phyloP scores from a whole-genome alignment of 768 basidiomycete species.

The Leccinum olivaceopallidum region DNA sequence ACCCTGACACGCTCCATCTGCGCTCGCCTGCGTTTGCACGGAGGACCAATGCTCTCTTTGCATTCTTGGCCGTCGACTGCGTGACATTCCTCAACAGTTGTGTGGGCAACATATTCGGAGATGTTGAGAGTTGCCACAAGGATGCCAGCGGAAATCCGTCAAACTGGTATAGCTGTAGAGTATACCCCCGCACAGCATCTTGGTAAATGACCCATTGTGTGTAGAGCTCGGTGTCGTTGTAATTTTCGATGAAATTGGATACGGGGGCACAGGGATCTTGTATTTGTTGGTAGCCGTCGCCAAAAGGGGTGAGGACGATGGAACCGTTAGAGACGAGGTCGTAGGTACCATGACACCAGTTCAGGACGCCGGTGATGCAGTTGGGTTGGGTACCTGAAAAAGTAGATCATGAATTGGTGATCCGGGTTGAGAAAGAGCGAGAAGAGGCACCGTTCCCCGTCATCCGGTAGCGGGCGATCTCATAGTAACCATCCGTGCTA shows the following conservation, averaged over 20 bases:
- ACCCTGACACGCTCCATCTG: slow-evolving; percentile 15
- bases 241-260: slow-evolving; percentile 84
- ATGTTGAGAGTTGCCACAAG: slow-evolving; percentile 59
- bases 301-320: slow-evolving; percentile 68
- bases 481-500: slow-evolving; percentile 75
- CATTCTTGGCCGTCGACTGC: slow-evolving; percentile 10
- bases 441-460: slow-evolving; percentile 66
- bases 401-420: not conserved
- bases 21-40: slow-evolving; percentile 28
- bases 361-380: slow-evolving; percentile 87
- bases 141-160: slow-evolving; percentile 80
- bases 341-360: slow-evolving; percentile 89
- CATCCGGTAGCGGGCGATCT: slow-evolving; percentile 91
- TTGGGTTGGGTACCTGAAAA: slow-evolving; percentile 73
- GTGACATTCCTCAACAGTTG: slow-evolving; percentile 58
- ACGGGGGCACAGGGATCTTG: slow-evolving; percentile 90
- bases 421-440: not conserved
- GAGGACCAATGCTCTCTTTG: slow-evolving; percentile 16
- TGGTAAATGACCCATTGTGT: slow-evolving; percentile 67
- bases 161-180: slow-evolving; percentile 75
- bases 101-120: slow-evolving; percentile 88
- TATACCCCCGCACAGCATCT: slow-evolving; percentile 60
- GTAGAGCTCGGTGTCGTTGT: slow-evolving; percentile 75
- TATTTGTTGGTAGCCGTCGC: slow-evolving; percentile 92
- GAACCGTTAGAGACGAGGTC: slow-evolving; percentile 73